phyloP scores from a whole-genome alignment of 257 asterid genomes.

The Capsicum pubescens region DNA sequence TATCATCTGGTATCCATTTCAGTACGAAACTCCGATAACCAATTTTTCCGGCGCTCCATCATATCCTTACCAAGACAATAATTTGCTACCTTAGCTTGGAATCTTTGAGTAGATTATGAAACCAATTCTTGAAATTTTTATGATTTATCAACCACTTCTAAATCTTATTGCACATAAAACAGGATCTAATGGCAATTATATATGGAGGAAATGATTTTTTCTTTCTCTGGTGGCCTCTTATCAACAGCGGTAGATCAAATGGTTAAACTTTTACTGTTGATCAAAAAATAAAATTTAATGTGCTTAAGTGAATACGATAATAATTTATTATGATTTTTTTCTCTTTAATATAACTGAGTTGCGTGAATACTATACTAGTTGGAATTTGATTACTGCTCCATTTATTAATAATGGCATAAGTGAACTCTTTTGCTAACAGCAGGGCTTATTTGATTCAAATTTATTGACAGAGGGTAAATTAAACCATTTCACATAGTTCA shows the following conservation, averaged over 20 bases:
- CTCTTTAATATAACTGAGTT: not conserved
- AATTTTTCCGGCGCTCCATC: conserved; percentile 52
- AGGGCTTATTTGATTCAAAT: not conserved
- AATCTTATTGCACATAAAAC: conserved; percentile 4
- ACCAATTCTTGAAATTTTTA: not conserved
- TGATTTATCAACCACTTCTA: not conserved
- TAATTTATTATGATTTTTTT: not conserved
- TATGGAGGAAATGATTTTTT: conserved; percentile 32
- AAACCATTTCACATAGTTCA: not conserved
- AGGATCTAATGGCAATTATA: conserved; percentile 35
- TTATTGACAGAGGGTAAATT: not conserved
- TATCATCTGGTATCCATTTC: not conserved
- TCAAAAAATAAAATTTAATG: not conserved
- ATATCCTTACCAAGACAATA: conserved; percentile 46
- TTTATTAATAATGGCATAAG: not conserved
- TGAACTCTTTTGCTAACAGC: not conserved
- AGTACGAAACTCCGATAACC: not conserved
- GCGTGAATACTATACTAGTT: not conserved
- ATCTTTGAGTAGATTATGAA: not conserved
- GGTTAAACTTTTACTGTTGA: conserved; percentile 30
- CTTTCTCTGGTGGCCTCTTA: conserved; percentile 38
- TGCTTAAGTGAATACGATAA: not conserved
- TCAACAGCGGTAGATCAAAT: conserved; percentile 33
- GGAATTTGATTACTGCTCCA: not conserved
- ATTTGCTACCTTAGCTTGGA: not conserved